Base-by-base conservation (phyloP, 169 alveolate genomes). In the Eimeria necatrix region DNA sequence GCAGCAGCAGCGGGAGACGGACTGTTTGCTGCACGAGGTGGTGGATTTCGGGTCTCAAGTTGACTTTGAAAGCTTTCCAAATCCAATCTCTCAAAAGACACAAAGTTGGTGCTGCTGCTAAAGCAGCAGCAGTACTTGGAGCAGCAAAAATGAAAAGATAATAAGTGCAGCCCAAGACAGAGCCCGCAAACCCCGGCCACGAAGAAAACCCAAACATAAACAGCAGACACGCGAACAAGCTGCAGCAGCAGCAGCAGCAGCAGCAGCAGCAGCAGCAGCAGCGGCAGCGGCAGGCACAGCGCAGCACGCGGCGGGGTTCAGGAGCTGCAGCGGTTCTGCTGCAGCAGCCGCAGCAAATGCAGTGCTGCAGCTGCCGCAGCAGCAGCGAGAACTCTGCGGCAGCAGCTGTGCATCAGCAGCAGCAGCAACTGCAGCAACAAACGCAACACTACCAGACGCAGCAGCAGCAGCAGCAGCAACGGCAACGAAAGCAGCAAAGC, bases 141-240 rank as follows among this genome's bases (percentile, higher is more conserved):
- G 93, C 84, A 0, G 71, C 93, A 59, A 48, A 32, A 14, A 61
- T 26, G 51, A 64, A 68, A 12, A 87, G 41, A 24, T 48, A 41
- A 52, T 60, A 87, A 3, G 49, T 59, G 24, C 71, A 48, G 24
- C 93, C 93, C 24, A 87, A 32, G 18, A 87, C 71, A 2, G 70
- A 26, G 5, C 93, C 83, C 26, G 93, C 93, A 22, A 87, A 49
- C 18, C 71, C 73, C 8, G 93, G 93, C 93, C 93, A 87, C 26
- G 84, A 60, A 14, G 93, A 87, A 20, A 87, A 87, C 24, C 76
- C 84, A 46, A 87, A 87, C 48, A 87, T 52, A 64, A 87, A 87
- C 52, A 87, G 49, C 52, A 87, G 22, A 68, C 83, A 87, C 18
- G 93, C 93, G n/a, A 87, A 24, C 68, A 87, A 26, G 22, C 86